Base-by-base conservation (phyloP, 495 filamentous ascomycete species). In the Aspergillus biplanus region DNA sequence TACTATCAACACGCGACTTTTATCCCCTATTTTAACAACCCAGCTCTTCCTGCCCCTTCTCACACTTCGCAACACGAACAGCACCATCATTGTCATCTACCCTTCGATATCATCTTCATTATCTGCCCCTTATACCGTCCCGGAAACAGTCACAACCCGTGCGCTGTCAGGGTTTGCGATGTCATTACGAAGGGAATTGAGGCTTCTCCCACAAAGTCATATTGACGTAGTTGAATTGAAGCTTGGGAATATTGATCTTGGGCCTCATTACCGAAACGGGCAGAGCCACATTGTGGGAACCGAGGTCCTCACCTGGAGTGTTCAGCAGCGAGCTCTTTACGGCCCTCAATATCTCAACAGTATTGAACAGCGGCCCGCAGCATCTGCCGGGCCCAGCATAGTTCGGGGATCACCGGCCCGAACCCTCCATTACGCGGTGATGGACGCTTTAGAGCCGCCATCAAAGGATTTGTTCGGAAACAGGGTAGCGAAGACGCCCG, bases 11-110 rank as follows among this genome's bases (percentile, higher is more conserved):
- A 91, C 90, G 6, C 92, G 93, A 58, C 82, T 98, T n/a, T 84
- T 98, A 33, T 88, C 90, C n/a, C 93, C 96, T 5, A 90, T 98
- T 63, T 83, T 96, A 59, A 92, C 89, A 0, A 83, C 91, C 11
- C 92, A 97, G 71, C 83, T 89, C 31, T 97, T 98, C 78, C 81
- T 98, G 1, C 93, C 92, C 0, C 86, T 91, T 32, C 82, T 97
- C 49, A 88, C 86, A 12, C 71, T 74, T 56, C 73, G 78, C 63
- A 76, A 78, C 52, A 74, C 79, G 53, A 75, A 74, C 49, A 78
- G 83, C 59, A 86, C 86, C 49, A 83, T 99, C 48, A 77, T 97
- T 46, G 77, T 98, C 67, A 86, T 93, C 65, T 96, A 92, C 37
- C 91, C 93, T 0, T 88, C 86, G 58, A 92, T 97, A 71, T 90